Evolutionary conservation across 371 early-diverging fungal genomes (phyloP).

Genomic region (Rhizopus delemar): DNA sequence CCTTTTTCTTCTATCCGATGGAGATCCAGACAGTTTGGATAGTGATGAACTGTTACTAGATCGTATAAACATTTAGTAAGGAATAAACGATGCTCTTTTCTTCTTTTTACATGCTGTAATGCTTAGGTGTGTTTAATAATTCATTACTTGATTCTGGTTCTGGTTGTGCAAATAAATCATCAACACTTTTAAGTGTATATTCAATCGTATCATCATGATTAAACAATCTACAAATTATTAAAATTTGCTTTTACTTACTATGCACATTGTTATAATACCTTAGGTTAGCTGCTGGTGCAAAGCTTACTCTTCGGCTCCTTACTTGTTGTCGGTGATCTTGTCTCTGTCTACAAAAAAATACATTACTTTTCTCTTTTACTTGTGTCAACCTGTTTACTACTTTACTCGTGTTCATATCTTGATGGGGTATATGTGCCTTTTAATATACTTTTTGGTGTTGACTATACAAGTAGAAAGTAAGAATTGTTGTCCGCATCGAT

Average conservation of each 20-base stretch:
- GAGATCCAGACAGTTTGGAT: not conserved
- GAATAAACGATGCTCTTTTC: not conserved
- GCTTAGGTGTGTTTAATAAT: not conserved
- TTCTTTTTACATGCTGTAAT: not conserved
- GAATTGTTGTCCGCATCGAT: not conserved
- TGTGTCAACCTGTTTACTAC: not conserved
- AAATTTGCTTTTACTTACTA: not conserved
- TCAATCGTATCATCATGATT: not conserved
- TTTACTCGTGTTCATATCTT: slow-evolving; percentile 1
- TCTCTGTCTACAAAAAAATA: not conserved
- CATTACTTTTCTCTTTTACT: not conserved
- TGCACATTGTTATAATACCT: not conserved
- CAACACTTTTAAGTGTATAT: not conserved
- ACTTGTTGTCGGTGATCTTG: not conserved
- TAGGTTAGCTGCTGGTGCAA: not conserved
- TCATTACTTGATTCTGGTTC: not conserved
- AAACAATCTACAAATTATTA: not conserved
- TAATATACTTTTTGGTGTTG: not conserved
- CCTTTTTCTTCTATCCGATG: not conserved
- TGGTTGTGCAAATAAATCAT: not conserved
- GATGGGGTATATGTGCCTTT: not conserved
- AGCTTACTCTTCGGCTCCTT: not conserved
- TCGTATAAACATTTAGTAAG: not conserved
- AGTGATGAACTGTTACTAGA: not conserved
- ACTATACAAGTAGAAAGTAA: not conserved